Conservation (phyloP, 139 green algal species). For the Diplosphaera chodatii region DNA sequence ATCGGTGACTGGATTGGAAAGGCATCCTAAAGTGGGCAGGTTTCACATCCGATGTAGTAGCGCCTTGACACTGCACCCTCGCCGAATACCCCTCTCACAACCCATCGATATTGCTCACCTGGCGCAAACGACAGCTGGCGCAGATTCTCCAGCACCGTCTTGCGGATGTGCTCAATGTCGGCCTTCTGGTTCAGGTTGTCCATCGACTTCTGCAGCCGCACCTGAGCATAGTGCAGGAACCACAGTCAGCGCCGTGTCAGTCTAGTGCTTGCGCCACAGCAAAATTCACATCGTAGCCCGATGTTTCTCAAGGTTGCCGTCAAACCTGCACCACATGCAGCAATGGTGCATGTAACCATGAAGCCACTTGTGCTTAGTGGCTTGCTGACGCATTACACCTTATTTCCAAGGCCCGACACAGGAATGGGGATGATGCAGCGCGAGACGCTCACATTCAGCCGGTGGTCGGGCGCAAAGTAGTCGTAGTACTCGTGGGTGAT, state of each 20-base stretch:
- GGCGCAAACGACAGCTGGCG: conserved; percentile 2
- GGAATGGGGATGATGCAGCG: too few relatives aligned
- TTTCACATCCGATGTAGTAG: not conserved
- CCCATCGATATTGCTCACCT: not conserved
- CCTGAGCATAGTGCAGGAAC: not conserved
- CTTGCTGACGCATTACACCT: too few relatives aligned
- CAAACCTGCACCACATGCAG: too few relatives aligned
- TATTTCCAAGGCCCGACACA: too few relatives aligned
- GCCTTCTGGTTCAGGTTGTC: conserved; percentile 63
- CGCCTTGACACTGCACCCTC: not conserved
- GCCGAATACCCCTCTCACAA: not conserved
- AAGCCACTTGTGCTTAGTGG: too few relatives aligned
- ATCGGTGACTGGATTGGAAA: not conserved
- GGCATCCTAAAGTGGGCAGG: not conserved
- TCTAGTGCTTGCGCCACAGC: too few relatives aligned
- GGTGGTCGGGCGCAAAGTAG: conserved; percentile 56
- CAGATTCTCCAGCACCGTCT: conserved; percentile 60
- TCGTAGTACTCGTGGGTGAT: conserved; percentile 50
- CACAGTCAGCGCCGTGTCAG: too few relatives aligned
- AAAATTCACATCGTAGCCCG: too few relatives aligned
- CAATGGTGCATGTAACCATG: too few relatives aligned
- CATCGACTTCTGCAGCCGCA: conserved; percentile 11
- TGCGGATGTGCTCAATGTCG: conserved; percentile 66
- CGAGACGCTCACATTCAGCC: conserved; percentile 17
- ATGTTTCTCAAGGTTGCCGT: too few relatives aligned